Evolutionary conservation across 768 basidiomycete genomes (phyloP), one percentile per base, ranked within the genome.

Genomic region (Psilocybe cubensis): DNA sequence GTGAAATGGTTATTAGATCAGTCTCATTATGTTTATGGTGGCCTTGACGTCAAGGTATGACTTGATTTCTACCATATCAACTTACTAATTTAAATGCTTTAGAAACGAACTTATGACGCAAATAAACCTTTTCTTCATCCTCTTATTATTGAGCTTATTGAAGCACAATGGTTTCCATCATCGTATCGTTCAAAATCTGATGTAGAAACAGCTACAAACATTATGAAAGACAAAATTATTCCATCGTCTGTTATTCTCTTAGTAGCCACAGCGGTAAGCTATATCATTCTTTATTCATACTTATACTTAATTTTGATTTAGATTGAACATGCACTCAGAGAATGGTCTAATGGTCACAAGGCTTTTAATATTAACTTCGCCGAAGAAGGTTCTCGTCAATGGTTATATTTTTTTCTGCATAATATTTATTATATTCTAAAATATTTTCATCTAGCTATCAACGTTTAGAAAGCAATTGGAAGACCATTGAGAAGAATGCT

Each of bases 291-390:
- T 9, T 38, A 33, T 9, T 40, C 40, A 10, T 31, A 38, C 3
- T 21, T 51, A 23, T 9, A 18, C 3, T 23, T 35, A 35, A 51
- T 18, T 9, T 5, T 35, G 33, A 3, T 8, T 3, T 24, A 51
- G 50, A 51, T 51, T 38, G 50, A 51, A 31, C 50, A 51, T 40
- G 33, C 25, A 8, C 29, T 51, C 3, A 35, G 21, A 18, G 50
- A 48, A 24, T 48, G 29, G 42, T 10, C 11, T 20, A 24, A 28
- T 12, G 29, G 25, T 18, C 10, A 20, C 3, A 28, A 28, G 29
- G 24, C 24, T 9, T 14, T 4, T 31, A 11, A 2, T 24, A 28
- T 47, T 5, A 8, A 7, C 27, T 48, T 48, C n/a, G 3, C 24
- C 24, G 46, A 48, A 14, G 46, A 48, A 8, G 4, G n/a, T 8